Base-by-base conservation (phyloP, 768 basidiomycete species). In the Hericium erinaceus region DNA sequence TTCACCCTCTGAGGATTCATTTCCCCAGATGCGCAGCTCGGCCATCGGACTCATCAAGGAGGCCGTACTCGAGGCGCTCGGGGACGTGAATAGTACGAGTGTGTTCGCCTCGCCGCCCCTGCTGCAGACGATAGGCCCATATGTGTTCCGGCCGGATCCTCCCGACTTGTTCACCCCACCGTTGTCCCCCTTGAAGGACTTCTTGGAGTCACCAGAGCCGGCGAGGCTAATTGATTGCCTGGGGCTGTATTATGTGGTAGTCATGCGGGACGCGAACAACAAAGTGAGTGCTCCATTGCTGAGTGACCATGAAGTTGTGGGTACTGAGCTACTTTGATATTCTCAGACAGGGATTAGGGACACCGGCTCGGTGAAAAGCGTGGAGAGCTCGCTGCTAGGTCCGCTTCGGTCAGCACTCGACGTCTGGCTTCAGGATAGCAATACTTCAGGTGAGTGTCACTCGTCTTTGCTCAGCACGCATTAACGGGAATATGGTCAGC, bases 11-110 rank as follows among this genome's bases (percentile, higher is more conserved):
- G 74, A 81, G 57, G 67, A 68, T 5, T 71, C 79, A 15, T 78
- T 79, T 49, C 83, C 83, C 0, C 84, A 86, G 64, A 86, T 90
- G 77, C 77, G 83, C 9, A 80, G 82, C 0, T 84, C 87, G 0
- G 79, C 84, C 0, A 75, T 91, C 0, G 83, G 84, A 0, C 72
- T 90, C 2, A 75, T 89, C 1, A 87, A 85, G 66, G 86, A 90
- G 53, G 79, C 81, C 1, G 70, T 84, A 1, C 67, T 90, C 11
- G 78, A 84, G 52, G 79, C 75, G 0, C 68, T 79, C 2, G 26
- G 55, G 18, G 37, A 59, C 26, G 54, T 41, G 2, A 60, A 60
- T 46, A 41, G 58, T 38, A 63, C 68, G 26, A 77, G 76, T 40
- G 60, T 78, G 1, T 85, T 90, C 56, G 76, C 77, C 0, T 81